Conservation (phyloP, 345 rosid genomes). For the Hibiscus trionum region DNA sequence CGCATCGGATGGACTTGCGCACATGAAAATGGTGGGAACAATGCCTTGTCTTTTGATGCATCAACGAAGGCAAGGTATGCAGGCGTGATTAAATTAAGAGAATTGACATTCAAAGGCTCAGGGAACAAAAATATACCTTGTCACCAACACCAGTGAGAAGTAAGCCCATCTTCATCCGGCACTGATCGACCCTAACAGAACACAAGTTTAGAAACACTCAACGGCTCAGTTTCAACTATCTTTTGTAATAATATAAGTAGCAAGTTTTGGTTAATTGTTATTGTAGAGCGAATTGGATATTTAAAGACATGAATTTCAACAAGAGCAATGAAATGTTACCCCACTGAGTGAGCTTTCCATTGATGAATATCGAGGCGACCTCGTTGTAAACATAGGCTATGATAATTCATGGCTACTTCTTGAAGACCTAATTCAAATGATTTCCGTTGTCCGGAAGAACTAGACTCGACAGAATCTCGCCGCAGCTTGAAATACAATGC, state of each 20-base stretch:
- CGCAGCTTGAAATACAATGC: constrained; percentile 39
- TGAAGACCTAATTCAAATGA: constrained; percentile 34
- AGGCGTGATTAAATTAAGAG: neutral
- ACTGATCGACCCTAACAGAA: constrained; percentile 59
- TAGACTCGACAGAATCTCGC: constrained; percentile 13
- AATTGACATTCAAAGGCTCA: neutral
- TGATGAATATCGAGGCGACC: constrained; percentile 50
- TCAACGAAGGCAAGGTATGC: neutral
- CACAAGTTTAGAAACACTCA: constrained; percentile 13
- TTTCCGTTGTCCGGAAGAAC: constrained; percentile 20
- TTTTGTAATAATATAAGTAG: neutral
- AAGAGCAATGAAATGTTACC: constrained; percentile 29
- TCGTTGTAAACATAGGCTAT: constrained; percentile 37
- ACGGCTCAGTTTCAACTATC: neutral
- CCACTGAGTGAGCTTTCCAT: constrained; percentile 71
- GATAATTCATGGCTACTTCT: constrained; percentile 60
- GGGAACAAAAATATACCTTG: constrained; percentile 39
- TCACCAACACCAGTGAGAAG: constrained; percentile 92
- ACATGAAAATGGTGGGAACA: neutral
- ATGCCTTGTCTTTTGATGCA: neutral
- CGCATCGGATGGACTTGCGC: neutral
- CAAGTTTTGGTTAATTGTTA: neutral
- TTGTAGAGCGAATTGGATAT: neutral
- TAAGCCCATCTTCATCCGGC: constrained; percentile 77
- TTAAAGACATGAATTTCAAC: neutral